Conservation (phyloP, 1,284 basidiomycete genomes). For the Anthracocystis setariae region DNA sequence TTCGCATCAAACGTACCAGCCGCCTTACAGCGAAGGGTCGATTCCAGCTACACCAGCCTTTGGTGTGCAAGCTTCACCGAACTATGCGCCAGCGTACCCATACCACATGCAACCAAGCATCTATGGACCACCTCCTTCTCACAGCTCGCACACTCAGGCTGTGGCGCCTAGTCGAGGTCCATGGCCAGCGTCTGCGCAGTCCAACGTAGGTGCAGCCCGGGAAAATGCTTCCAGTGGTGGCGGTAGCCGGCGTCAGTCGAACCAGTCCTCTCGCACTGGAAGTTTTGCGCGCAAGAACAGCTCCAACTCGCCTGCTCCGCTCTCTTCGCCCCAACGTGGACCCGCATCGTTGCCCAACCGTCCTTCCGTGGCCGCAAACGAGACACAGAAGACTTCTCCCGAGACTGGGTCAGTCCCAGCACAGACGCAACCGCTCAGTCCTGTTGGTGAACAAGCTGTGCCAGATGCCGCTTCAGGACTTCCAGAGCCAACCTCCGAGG, state of each 20-base stretch:
- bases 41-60: conserved; percentile 8
- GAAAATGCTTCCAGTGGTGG: conserved; percentile 12
- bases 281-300: conserved; percentile 11
- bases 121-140: conserved; percentile 15
- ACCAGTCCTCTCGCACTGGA: conserved; percentile 15
- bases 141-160: conserved; percentile 16
- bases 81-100: conserved; percentile 17
- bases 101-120: conserved; percentile 17
- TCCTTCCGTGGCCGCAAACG: conserved; percentile 4
- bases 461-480: neutral
- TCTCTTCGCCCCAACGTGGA: conserved; percentile 16
- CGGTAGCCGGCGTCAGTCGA: conserved; percentile 19
- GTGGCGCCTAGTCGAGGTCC: conserved; percentile 8
- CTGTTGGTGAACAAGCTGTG: conserved; percentile 1
- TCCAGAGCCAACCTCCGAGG: conserved; percentile 4
- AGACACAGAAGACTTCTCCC: neutral
- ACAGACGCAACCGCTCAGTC: conserved; percentile 2
- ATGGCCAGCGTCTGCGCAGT: conserved; percentile 11
- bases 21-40: conserved; percentile 14
- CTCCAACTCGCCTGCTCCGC: conserved; percentile 31
- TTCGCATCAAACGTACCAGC: conserved; percentile 18
- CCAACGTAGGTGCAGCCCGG: neutral
- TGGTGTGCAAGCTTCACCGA: conserved; percentile 13
- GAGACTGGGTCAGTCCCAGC: neutral
- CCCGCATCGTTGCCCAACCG: conserved; percentile 17